Base-by-base conservation (phyloP, 2,329 filamentous ascomycete species). In the Pestalotiopsis sp. region DNA sequence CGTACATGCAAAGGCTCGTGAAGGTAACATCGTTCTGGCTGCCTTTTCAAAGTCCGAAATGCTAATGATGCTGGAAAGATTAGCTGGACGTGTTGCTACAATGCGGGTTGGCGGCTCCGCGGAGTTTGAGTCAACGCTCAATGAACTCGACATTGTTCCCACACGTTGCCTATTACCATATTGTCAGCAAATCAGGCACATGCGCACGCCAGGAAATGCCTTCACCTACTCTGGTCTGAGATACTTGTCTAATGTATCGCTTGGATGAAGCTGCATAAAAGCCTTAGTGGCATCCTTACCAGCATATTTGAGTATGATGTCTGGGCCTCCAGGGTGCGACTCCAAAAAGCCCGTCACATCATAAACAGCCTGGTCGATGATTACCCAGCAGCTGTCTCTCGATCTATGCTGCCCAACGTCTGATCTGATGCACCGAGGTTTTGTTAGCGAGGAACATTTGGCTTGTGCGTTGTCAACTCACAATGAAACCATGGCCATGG, bases 261-360 rank as follows among this genome's bases (percentile, higher is more conserved):
- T 13, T 9, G 60, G 31, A 25, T 63, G 60, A 5, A 63, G 38
- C 6, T 25, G 60, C n/a, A 27, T 11, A 20, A 63, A 63, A 25
- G 60, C 60, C 12, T 6, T 14, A 12, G 60, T 63, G 7, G 60
- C 60, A 14, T 63, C 60, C 3, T 39, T 39, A 2, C 60, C 60
- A 63, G 27, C 60, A 39, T 63, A 63, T 14, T 17, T 63, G 17
- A 63, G 31, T 23, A 63, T 39, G 3, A 39, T 36, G 36, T 14
- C 31, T 12, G 31, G 13, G 17, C 60, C 36, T 20, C 60, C 60
- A 13, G 60, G 60, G 38, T 63, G 60, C 25, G 38, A 45, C 11
- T 31, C 14, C 6, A 63, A 38, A 39, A 63, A 63, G 36, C 23
- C 60, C 12, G 60, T 63, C 20, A 63, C 60, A 45, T 63, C 60